Conservation (phyloP, 2,329 filamentous ascomycete species). For the Sphaerulina musiva region DNA sequence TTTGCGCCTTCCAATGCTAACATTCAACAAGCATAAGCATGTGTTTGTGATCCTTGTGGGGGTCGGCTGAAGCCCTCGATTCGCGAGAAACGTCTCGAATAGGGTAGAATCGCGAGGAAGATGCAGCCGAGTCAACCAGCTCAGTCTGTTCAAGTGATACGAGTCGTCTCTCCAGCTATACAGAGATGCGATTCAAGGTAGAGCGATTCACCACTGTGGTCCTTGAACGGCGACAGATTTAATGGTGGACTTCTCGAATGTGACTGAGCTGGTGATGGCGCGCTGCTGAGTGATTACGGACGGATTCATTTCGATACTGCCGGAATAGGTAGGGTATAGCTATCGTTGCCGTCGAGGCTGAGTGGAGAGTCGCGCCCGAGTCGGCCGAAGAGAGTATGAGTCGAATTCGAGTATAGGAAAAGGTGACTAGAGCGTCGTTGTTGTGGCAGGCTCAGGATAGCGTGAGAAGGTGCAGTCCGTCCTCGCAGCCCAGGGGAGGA, state of each 20-base stretch:
- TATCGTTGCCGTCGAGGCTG: conserved; percentile 18
- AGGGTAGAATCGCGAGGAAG: background rate
- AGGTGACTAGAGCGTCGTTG: conserved; percentile 1
- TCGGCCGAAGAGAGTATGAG: background rate
- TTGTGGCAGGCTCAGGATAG: conserved; percentile 14
- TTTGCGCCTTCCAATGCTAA: conserved; percentile 30
- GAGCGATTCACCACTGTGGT: conserved; percentile 18
- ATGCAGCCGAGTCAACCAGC: conserved; percentile 2
- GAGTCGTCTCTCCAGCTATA: conserved; percentile 2
- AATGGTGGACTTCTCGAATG: conserved; percentile 23
- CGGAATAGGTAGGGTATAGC: conserved; percentile 13
- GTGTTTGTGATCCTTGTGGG: conserved; percentile 6
- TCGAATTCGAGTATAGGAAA: conserved; percentile 1
- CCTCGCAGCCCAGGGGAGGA: conserved; percentile 16
- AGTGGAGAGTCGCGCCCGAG: conserved; percentile 10
- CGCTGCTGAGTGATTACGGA: conserved; percentile 17
- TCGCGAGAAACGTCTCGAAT: background rate
- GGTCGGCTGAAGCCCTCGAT: background rate
- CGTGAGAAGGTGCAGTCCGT: conserved; percentile 11
- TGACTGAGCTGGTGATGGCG: conserved; percentile 24
- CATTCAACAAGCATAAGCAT: conserved; percentile 23
- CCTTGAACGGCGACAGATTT: conserved; percentile 16
- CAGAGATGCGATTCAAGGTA: conserved; percentile 1
- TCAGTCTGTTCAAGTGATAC: conserved; percentile 18
- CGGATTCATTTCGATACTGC: conserved; percentile 24